A percentile compares a stretch with the other conserved stretches of the same genome.
Evolutionary conservation across 1,284 basidiomycete species (phyloP).

Genomic region (Puccinia coronata): DNA sequence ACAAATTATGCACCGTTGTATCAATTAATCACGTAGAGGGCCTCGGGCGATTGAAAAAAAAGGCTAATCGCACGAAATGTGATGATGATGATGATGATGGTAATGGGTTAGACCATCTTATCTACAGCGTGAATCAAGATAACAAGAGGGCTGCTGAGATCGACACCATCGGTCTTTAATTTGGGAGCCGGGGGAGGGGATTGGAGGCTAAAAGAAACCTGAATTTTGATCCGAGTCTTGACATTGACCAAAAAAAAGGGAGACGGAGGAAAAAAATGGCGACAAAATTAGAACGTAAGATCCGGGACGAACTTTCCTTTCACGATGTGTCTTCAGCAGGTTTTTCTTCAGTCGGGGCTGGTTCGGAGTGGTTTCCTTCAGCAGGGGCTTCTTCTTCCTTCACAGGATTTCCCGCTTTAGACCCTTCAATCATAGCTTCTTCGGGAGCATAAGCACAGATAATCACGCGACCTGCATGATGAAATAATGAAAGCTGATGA

Average conservation of each 20-base stretch:
- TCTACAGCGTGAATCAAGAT: neutral
- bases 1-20: neutral
- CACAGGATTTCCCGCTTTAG: neutral
- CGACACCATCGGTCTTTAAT: neutral
- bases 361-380: no score
- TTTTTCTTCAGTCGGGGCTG: neutral
- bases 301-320: neutral
- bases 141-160: neutral
- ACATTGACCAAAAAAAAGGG: neutral
- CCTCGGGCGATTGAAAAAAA: neutral
- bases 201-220: neutral
- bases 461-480: conserved; percentile 54
- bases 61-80: neutral
- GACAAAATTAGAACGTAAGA: neutral
- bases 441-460: conserved; percentile 57
- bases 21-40: neutral
- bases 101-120: neutral
- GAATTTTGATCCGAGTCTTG: neutral
- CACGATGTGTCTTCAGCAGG: neutral
- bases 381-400: conserved; percentile 15
- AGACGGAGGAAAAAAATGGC: neutral
- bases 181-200: no score
- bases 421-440: conserved; percentile 53
- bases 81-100: no score
- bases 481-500: neutral